phyloP scores from a whole-genome alignment of 768 basidiomycete genomes.

The Boletus subparvulus region DNA sequence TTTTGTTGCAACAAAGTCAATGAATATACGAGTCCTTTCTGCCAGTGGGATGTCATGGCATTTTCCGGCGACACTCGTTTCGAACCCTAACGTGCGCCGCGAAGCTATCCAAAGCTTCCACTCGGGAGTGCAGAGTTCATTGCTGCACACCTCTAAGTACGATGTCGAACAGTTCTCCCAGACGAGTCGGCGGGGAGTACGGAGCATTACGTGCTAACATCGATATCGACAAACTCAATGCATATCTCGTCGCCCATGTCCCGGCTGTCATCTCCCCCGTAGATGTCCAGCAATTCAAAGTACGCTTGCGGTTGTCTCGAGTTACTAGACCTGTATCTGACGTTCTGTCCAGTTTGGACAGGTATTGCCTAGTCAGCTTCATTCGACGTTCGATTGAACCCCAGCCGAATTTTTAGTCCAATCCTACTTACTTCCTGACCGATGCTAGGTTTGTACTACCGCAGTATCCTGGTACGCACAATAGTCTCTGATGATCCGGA shows the following conservation, averaged over 20 bases:
- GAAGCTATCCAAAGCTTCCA: too few relatives aligned
- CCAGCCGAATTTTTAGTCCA: slow-evolving; percentile 57
- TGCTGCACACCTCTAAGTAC: not conserved
- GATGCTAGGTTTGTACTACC: slow-evolving; percentile 58
- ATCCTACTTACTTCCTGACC: slow-evolving; percentile 93
- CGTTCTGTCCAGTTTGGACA: slow-evolving; percentile 71
- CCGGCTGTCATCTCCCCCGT: slow-evolving; percentile 61
- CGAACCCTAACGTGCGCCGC: too few relatives aligned
- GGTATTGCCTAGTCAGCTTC: slow-evolving; percentile 43
- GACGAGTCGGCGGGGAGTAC: slow-evolving; percentile 71
- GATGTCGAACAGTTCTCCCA: slow-evolving; percentile 29
- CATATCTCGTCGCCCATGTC: slow-evolving; percentile 60
- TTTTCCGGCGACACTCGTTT: not conserved
- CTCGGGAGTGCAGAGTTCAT: too few relatives aligned
- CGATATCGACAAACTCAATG: slow-evolving; percentile 60
- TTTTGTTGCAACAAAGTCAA: not conserved
- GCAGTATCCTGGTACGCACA: not conserved
- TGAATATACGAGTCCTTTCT: not conserved
- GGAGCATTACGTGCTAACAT: slow-evolving; percentile 72
- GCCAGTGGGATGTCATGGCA: too few relatives aligned
- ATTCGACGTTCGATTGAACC: slow-evolving; percentile 1
- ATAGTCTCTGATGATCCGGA: not conserved
- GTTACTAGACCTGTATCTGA: not conserved
- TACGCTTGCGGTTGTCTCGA: slow-evolving; percentile 33
- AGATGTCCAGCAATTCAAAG: slow-evolving; percentile 90